Conservation (phyloP, 208 protist genomes). For the Trypanosomatidae sp. region DNA sequence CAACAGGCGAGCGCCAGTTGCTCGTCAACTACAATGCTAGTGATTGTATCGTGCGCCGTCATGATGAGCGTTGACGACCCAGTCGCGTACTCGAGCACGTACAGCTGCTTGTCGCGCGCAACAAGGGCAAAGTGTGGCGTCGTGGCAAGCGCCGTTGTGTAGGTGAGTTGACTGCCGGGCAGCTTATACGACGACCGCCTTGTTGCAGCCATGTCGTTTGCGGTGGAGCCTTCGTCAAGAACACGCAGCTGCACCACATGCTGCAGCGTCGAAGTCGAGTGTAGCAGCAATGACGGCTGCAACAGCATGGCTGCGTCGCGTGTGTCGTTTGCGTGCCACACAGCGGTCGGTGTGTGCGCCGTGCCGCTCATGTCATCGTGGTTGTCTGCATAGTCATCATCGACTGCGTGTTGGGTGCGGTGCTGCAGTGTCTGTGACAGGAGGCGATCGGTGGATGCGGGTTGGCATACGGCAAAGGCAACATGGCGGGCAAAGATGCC, state of each 20-base stretch:
- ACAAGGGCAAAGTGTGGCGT: not conserved
- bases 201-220: not conserved
- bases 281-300: slow-evolving; percentile 9
- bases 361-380: not conserved
- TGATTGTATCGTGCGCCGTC: not conserved
- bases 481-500: slow-evolving; percentile 8
- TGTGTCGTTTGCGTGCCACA: slow-evolving; percentile 3
- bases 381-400: too few relatives aligned
- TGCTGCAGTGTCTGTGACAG: not conserved
- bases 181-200: not conserved
- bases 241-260: slow-evolving; percentile 9
- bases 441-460: slow-evolving; percentile 8
- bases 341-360: not conserved
- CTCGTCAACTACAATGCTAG: not conserved
- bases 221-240: slow-evolving; percentile 2
- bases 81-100: not conserved
- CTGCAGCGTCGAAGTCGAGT: slow-evolving; percentile 7
- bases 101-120: not conserved
- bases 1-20: not conserved
- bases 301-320: slow-evolving; percentile 9
- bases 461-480: slow-evolving; percentile 14
- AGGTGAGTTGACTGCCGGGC: not conserved
- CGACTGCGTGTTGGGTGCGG: not conserved
- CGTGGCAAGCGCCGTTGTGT: not conserved
- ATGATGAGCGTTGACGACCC: not conserved